A percentile compares a stretch with the other conserved stretches of the same genome.
Conservation (phyloP, 148 eudicot genomes). For the Cornus kousa region DNA sequence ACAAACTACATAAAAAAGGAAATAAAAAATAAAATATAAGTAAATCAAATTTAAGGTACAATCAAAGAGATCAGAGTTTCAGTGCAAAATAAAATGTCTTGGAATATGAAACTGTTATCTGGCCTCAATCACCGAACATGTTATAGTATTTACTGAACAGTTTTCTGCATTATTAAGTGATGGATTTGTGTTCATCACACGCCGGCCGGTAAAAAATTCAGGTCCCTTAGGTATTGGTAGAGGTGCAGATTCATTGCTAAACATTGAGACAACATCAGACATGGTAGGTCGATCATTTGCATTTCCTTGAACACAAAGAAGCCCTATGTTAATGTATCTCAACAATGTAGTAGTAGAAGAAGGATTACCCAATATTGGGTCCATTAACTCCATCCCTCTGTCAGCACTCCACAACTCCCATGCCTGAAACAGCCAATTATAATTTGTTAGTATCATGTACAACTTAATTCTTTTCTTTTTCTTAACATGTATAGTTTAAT, state of each 20-base stretch:
- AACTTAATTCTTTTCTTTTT: too few relatives aligned
- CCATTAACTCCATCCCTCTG: slow-evolving; percentile 10
- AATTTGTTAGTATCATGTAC: neutral
- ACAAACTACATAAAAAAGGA: too few relatives aligned
- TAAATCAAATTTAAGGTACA: too few relatives aligned
- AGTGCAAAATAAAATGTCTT: neutral
- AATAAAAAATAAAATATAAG: too few relatives aligned
- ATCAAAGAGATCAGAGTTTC: too few relatives aligned
- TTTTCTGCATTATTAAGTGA: neutral
- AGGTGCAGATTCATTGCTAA: slow-evolving; percentile 3
- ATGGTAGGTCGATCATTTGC: slow-evolving; percentile 17
- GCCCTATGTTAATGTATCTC: slow-evolving; percentile 20
- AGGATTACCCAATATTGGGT: neutral
- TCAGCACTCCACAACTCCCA: slow-evolving; percentile 18
- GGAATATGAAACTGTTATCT: slow-evolving; percentile 13
- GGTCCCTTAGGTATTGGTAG: slow-evolving; percentile 13
- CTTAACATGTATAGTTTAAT: too few relatives aligned
- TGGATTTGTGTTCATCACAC: neutral
- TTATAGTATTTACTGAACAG: slow-evolving; percentile 3
- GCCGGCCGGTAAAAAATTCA: slow-evolving; percentile 9
- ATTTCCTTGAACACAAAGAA: slow-evolving; percentile 17
- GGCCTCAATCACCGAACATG: slow-evolving; percentile 9
- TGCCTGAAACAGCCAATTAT: slow-evolving; percentile 7
- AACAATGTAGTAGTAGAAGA: neutral
- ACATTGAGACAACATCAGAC: slow-evolving; percentile 12